A percentile compares a stretch with the other conserved stretches of the same genome.
Evolutionary conservation across 2,329 filamentous ascomycete genomes (phyloP).

Genomic region (Albifimbria verrucaria): DNA sequence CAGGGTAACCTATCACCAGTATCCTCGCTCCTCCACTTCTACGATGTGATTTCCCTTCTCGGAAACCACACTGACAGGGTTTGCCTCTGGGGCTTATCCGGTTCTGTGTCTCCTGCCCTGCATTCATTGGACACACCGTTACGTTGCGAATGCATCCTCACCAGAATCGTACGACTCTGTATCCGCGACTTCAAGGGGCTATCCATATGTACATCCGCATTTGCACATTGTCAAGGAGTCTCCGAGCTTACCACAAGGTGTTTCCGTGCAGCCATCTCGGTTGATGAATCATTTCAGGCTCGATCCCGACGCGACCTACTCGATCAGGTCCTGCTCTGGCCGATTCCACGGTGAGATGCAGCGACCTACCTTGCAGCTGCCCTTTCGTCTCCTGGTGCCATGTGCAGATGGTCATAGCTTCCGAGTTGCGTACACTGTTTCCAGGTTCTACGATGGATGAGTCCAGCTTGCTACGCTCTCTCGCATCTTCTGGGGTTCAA

Average conservation of each 20-base stretch:
- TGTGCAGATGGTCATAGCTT: too few relatives aligned
- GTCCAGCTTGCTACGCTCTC: too few relatives aligned
- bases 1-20: not conserved
- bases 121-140: not conserved
- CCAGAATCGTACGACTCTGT: not conserved
- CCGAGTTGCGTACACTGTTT: too few relatives aligned
- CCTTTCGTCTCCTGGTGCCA: too few relatives aligned
- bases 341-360: too few relatives aligned
- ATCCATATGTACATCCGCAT: not conserved
- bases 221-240: not conserved
- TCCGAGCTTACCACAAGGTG: not conserved
- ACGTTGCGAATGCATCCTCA: not conserved
- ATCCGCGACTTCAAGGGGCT: not conserved
- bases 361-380: too few relatives aligned
- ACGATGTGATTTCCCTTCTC: not conserved
- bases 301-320: too few relatives aligned
- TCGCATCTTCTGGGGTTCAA: too few relatives aligned
- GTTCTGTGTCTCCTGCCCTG: not conserved
- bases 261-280: too few relatives aligned
- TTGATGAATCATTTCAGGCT: too few relatives aligned
- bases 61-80: not conserved
- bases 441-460: too few relatives aligned
- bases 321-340: too few relatives aligned
- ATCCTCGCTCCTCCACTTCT: not conserved
- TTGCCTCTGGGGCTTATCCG: not conserved